A percentile compares a stretch with the other conserved stretches of the same genome.
phyloP scores from a whole-genome alignment of 257 asterid species.

The Nyctanthes arbortristis region DNA sequence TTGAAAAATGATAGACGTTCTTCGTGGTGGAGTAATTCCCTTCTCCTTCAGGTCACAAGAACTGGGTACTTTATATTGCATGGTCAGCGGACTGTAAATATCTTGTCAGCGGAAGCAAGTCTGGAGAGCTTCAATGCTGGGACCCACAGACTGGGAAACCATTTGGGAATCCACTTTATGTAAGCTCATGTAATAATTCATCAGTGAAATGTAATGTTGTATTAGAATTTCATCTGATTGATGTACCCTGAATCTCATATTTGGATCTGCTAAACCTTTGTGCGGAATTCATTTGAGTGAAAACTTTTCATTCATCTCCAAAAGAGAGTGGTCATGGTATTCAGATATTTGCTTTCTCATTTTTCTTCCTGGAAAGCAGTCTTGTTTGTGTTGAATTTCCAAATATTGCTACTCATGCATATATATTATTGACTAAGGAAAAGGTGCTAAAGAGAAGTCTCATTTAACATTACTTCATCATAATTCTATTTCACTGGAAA shows the following conservation, averaged over 20 bases:
- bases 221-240: neutral
- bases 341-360: neutral
- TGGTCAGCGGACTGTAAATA: conserved; percentile 93
- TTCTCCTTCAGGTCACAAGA: conserved; percentile 69
- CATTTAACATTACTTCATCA: neutral
- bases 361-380: neutral
- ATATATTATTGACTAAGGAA: neutral
- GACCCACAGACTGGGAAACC: conserved; percentile 76
- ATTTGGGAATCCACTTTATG: conserved; percentile 76
- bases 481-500: neutral
- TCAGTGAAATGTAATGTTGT: neutral
- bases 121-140: conserved; percentile 92
- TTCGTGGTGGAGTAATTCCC: neutral
- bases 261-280: neutral
- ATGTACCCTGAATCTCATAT: neutral
- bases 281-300: neutral
- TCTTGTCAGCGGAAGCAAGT: conserved; percentile 94
- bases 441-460: neutral
- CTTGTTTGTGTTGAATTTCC: neutral
- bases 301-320: neutral
- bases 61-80: conserved; percentile 94
- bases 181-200: conserved; percentile 32
- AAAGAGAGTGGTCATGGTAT: neutral
- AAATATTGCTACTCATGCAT: neutral
- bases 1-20: conserved; percentile 17